A percentile compares a stretch with the other conserved stretches of the same genome.
Evolutionary conservation across 768 basidiomycete genomes (phyloP).

Genomic region (Mycena maculata): DNA sequence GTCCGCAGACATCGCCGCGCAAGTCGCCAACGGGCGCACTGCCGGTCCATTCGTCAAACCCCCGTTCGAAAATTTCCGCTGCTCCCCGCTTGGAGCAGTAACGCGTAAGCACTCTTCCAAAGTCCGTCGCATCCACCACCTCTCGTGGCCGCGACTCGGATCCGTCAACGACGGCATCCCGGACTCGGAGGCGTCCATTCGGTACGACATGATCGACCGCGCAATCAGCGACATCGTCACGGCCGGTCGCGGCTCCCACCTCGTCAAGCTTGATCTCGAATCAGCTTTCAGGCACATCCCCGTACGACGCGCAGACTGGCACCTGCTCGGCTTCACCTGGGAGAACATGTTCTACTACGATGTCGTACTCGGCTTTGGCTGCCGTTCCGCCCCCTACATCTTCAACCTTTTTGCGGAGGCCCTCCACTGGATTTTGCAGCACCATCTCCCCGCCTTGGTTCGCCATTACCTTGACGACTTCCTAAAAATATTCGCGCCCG

Average conservation of each 20-base stretch:
- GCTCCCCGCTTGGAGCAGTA: conserved; percentile 36
- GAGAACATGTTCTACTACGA: background rate
- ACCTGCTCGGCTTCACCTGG: background rate
- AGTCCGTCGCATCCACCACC: conserved; percentile 33
- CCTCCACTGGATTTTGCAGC: no score
- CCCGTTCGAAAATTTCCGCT: conserved; percentile 36
- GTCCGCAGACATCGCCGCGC: no score
- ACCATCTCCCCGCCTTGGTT: no score
- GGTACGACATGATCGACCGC: conserved; percentile 17
- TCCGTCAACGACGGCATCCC: conserved; percentile 39
- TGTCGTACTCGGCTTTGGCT: background rate
- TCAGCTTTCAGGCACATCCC: conserved; percentile 15
- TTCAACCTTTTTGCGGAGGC: no score
- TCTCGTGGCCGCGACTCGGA: conserved; percentile 33
- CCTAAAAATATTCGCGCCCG: no score
- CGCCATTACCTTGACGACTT: no score
- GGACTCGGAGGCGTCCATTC: conserved; percentile 29
- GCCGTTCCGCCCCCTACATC: background rate
- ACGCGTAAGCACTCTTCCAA: conserved; percentile 34
- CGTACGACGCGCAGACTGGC: conserved; percentile 35
- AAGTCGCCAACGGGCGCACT: no score
- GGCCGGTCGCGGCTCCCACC: conserved; percentile 29
- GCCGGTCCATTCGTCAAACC: conserved; percentile 35
- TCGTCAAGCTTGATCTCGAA: conserved; percentile 36
- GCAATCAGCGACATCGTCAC: conserved; percentile 25